Conservation (phyloP, 768 basidiomycete genomes). For the Mycena chlorophos region DNA sequence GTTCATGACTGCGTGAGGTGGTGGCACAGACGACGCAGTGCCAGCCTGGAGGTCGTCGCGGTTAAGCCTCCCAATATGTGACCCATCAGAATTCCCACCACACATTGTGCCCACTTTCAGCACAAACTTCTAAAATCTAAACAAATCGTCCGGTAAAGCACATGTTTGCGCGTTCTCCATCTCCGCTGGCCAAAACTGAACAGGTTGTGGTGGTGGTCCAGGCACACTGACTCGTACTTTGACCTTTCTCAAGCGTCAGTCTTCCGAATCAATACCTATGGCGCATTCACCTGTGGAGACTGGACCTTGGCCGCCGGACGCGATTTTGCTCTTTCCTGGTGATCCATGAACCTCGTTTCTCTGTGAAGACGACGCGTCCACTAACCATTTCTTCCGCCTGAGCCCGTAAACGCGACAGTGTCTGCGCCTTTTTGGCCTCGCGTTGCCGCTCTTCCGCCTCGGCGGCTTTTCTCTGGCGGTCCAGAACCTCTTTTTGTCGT, state of each 20-base stretch:
- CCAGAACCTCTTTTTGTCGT: constrained; percentile 5
- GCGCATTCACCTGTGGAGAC: constrained; percentile 10
- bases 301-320: background rate
- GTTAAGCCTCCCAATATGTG: too few species aligned
- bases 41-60: constrained; percentile 26
- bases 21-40: constrained; percentile 18
- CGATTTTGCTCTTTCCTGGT: constrained; percentile 10
- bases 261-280: constrained; percentile 31
- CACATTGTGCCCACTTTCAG: too few species aligned
- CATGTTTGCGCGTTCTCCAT: constrained; percentile 21
- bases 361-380: background rate
- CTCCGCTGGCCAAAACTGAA: too few species aligned
- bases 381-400: constrained; percentile 29
- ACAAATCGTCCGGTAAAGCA: constrained; percentile 17
- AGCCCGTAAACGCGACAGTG: constrained; percentile 24
- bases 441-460: constrained; percentile 13
- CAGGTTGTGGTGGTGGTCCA: too few species aligned
- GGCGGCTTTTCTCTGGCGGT: constrained; percentile 10
- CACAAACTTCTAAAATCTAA: constrained; percentile 9
- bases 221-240: background rate
- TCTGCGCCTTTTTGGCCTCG: constrained; percentile 26
- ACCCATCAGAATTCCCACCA: too few species aligned
- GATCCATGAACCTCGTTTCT: background rate
- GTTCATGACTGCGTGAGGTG: constrained; percentile 7
- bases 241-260: too few species aligned